Evolutionary conservation across 1,284 basidiomycete species (phyloP).

Genomic region (Fistulina hepatica): DNA sequence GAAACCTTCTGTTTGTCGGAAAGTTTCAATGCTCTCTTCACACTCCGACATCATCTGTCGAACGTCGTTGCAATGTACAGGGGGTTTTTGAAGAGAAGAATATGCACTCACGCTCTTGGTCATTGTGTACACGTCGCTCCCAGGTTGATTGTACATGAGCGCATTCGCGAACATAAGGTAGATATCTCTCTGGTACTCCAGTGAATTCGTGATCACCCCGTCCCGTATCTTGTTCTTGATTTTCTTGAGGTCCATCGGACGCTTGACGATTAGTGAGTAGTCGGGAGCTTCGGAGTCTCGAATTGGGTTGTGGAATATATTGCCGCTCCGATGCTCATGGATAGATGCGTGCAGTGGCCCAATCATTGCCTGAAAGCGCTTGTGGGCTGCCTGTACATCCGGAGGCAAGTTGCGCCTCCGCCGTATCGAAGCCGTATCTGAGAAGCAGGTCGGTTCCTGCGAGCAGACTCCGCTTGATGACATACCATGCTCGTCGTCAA

Average conservation of each 20-base stretch:
- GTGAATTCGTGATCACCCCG: conserved; percentile 66
- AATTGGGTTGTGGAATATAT: conserved; percentile 86
- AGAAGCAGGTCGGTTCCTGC: background rate
- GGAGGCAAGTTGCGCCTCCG: conserved; percentile 27
- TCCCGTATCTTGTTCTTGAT: conserved; percentile 77
- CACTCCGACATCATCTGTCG: conserved; percentile 77
- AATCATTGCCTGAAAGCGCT: conserved; percentile 74
- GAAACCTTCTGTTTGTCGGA: conserved; percentile 67
- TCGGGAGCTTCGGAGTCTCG: conserved; percentile 80
- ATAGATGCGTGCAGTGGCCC: conserved; percentile 73
- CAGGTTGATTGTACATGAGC: conserved; percentile 87
- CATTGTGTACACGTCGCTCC: conserved; percentile 76
- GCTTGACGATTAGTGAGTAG: conserved; percentile 83
- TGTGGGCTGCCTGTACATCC: conserved; percentile 43
- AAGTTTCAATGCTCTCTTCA: conserved; percentile 65
- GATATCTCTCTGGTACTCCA: conserved; percentile 84
- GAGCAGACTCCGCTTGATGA: background rate
- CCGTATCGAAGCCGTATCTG: conserved; percentile 24
- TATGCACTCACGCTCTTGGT: conserved; percentile 67
- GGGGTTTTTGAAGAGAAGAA: conserved; percentile 6
- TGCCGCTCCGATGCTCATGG: conserved; percentile 74
- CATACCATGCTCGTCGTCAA: conserved; percentile 52
- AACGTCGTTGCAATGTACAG: conserved; percentile 2
- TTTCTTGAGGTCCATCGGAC: conserved; percentile 88
- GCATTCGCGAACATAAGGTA: conserved; percentile 93